A percentile compares a stretch with the other conserved stretches of the same genome.
phyloP scores from a whole-genome alignment of 331 rosid genomes.

The Acacia pycnantha region DNA sequence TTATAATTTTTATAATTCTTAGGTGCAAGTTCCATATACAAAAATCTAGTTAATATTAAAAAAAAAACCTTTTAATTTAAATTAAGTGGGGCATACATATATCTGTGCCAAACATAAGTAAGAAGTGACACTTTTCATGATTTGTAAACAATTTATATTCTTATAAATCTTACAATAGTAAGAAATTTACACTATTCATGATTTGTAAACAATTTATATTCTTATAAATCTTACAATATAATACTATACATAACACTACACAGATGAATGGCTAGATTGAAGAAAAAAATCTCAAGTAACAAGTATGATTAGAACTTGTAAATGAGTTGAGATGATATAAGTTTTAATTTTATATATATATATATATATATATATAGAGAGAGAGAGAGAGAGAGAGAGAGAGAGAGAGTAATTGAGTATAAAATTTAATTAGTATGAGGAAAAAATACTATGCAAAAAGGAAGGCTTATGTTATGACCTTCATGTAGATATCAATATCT shows the following conservation, averaged over 20 bases:
- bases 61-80: neutral
- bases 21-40: neutral
- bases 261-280: neutral
- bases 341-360: too few species aligned
- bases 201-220: neutral
- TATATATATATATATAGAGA: too few species aligned
- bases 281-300: neutral
- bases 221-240: neutral
- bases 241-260: too few species aligned
- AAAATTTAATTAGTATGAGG: neutral
- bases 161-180: too few species aligned
- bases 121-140: neutral
- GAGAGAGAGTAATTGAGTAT: too few species aligned
- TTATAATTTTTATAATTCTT: neutral
- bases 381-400: too few species aligned
- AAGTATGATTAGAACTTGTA: neutral
- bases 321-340: neutral
- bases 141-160: neutral
- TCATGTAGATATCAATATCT: slow-evolving; percentile 73
- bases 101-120: neutral
- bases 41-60: neutral
- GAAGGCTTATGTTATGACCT: slow-evolving; percentile 39
- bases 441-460: neutral
- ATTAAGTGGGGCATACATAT: neutral
- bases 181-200: neutral